These are phyloP conservation scores for Persicaria tinctoria DNA, from an alignment of 148 eudicot genomes.

Conservation along the genomic window DNA sequence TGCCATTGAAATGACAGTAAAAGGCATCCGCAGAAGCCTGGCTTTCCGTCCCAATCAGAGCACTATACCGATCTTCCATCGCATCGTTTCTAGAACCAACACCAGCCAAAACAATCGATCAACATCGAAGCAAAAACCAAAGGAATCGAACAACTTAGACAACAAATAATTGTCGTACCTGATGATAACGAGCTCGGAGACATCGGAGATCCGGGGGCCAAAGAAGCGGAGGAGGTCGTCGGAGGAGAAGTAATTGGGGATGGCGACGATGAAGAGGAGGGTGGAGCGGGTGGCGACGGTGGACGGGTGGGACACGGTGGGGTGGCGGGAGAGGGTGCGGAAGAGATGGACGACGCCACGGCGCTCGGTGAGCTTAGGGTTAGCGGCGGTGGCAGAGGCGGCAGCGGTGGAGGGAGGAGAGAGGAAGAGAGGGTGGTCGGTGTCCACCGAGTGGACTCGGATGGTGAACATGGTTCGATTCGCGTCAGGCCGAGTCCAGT, in stretches of 20 bases:
- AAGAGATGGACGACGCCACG: constrained; percentile 67
- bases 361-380: constrained; percentile 39
- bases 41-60: constrained; percentile 49
- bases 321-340: constrained; percentile 33
- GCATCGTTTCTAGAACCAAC: constrained; percentile 61
- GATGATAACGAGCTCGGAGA: constrained; percentile 50
- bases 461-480: constrained; percentile 46
- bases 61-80: constrained; percentile 85
- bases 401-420: constrained; percentile 24
- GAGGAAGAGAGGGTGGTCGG: constrained; percentile 38
- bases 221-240: constrained; percentile 69
- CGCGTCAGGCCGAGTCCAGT: background rate
- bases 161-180: constrained; percentile 29
- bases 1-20: constrained; percentile 66
- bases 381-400: constrained; percentile 18
- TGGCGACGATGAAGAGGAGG: constrained; percentile 60
- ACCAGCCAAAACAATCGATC: constrained; percentile 7
- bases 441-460: constrained; percentile 59
- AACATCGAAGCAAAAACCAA: background rate
- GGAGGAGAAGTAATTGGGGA: constrained; percentile 68
- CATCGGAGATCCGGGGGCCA: constrained; percentile 32
- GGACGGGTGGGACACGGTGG: constrained; percentile 29
- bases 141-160: background rate
- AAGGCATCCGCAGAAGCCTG: constrained; percentile 67
- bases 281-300: constrained; percentile 34